Conservation (phyloP, 2,329 filamentous ascomycete genomes). For the Colletotrichum caudatum region DNA sequence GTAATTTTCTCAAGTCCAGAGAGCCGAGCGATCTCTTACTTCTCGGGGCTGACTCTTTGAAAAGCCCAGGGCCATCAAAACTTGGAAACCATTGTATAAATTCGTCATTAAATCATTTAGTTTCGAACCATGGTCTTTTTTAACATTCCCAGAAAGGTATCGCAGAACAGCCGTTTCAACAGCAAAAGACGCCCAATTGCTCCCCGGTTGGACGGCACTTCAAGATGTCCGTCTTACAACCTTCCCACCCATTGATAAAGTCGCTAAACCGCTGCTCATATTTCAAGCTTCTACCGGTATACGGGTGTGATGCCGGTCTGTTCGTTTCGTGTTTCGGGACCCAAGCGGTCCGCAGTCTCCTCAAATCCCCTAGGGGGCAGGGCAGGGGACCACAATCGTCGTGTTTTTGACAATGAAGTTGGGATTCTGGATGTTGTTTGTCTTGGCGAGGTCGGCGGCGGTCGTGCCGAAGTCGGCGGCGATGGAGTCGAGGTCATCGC, state of each 20-base stretch:
- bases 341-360: background rate
- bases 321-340: background rate
- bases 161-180: background rate
- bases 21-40: background rate
- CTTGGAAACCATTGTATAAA: background rate
- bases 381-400: conserved; percentile 10
- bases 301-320: background rate
- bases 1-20: too few species aligned
- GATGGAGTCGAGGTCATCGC: conserved; percentile 11
- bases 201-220: background rate
- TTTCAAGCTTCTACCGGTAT: background rate
- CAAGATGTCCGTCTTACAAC: background rate
- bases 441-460: background rate
- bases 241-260: background rate
- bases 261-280: too few species aligned
- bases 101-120: background rate
- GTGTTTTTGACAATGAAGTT: background rate
- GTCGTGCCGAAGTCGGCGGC: conserved; percentile 1
- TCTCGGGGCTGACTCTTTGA: background rate
- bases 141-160: background rate
- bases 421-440: background rate
- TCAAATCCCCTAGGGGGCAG: background rate
- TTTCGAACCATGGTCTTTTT: too few species aligned
- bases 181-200: too few species aligned
- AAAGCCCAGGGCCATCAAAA: background rate